Evolutionary conservation across 805 yeast species (phyloP).

Genomic region (Isabelozyma gotoi): DNA sequence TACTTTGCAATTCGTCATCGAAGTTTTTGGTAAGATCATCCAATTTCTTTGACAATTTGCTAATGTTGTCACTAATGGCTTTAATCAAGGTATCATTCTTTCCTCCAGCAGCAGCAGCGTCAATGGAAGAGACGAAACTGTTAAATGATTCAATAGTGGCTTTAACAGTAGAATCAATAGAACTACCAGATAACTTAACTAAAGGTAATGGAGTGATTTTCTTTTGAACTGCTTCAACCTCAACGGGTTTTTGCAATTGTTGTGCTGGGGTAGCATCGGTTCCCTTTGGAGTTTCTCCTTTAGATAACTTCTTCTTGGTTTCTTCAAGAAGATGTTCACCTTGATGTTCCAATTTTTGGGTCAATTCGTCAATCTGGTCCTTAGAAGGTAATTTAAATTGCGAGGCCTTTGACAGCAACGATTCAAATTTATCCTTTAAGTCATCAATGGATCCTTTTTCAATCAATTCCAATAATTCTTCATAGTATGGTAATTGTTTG

Average conservation of each 20-base stretch:
- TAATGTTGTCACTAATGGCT: constrained; percentile 31
- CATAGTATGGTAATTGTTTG: constrained; percentile 42
- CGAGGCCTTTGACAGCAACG: constrained; percentile 14
- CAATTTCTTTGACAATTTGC: constrained; percentile 29
- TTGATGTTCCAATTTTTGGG: constrained; percentile 29
- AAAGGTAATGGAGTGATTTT: constrained; percentile 32
- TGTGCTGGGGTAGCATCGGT: constrained; percentile 33
- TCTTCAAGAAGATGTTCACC: constrained; percentile 36
- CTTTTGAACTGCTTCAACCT: constrained; percentile 30
- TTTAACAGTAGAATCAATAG: constrained; percentile 33
- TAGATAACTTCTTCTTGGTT: constrained; percentile 31
- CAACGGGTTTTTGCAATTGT: constrained; percentile 43
- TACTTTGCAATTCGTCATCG: constrained; percentile 34
- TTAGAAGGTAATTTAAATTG: constrained; percentile 28
- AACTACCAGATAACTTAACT: constrained; percentile 22
- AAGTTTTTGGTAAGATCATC: constrained; percentile 31
- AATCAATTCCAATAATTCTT: constrained; percentile 36
- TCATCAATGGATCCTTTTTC: constrained; percentile 37
- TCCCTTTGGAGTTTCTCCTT: constrained; percentile 4
- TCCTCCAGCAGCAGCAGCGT: constrained; percentile 22
- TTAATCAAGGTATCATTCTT: constrained; percentile 28
- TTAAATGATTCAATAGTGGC: constrained; percentile 39
- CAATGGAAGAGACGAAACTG: constrained; percentile 34
- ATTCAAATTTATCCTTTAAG: constrained; percentile 17
- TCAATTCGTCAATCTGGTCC: constrained; percentile 30